Evolutionary conservation across 768 basidiomycete genomes (phyloP).

Genomic region (Brasilioporus rufonigricans): DNA sequence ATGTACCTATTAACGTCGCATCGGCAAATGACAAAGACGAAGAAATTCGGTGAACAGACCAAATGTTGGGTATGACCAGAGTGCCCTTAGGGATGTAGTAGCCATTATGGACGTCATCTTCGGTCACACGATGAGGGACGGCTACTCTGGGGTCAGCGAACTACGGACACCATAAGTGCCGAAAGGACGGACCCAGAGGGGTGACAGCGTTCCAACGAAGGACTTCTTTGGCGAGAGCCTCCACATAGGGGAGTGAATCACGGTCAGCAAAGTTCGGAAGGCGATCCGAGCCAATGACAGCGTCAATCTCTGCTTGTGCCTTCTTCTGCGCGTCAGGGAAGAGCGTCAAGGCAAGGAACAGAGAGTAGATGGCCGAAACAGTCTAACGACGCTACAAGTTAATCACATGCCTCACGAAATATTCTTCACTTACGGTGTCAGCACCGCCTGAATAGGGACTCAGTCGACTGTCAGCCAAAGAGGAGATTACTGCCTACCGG

Average conservation of each 20-base stretch:
- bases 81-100: conserved; percentile 55
- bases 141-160: conserved; percentile 32
- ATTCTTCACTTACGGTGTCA: conserved; percentile 33
- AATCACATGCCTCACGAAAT: background rate
- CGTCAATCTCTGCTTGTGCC: conserved; percentile 63
- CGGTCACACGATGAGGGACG: conserved; percentile 49
- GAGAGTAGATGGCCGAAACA: conserved; percentile 57
- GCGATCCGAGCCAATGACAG: conserved; percentile 55
- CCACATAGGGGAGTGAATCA: conserved; percentile 53
- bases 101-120: conserved; percentile 62
- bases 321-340: conserved; percentile 55
- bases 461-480: background rate
- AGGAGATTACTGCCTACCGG: conserved; percentile 21
- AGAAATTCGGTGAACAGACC: conserved; percentile 7
- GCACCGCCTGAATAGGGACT: conserved; percentile 41
- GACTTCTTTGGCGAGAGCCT: conserved; percentile 61
- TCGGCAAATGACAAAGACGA: conserved; percentile 2
- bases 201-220: conserved; percentile 41
- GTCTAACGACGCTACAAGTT: conserved; percentile 40
- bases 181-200: conserved; percentile 39
- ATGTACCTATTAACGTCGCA: conserved; percentile 23
- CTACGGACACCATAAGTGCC: background rate
- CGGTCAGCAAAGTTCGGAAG: conserved; percentile 62
- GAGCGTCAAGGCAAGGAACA: conserved; percentile 61
- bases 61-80: conserved; percentile 25